Conservation (phyloP, 2,329 filamentous ascomycete genomes). For the Arachnomyces sp. region DNA sequence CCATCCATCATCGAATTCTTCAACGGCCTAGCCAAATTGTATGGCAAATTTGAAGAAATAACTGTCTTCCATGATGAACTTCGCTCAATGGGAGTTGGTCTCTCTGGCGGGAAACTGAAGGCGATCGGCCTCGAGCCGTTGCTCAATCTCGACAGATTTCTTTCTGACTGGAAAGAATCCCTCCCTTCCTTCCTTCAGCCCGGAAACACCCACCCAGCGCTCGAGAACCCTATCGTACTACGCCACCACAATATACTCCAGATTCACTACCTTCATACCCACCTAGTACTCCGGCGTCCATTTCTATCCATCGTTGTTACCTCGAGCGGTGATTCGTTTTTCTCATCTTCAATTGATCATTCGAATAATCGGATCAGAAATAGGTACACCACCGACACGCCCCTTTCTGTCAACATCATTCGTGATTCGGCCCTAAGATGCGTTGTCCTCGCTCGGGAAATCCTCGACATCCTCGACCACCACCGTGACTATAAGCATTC, state of each 20-base stretch:
- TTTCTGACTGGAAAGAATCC: constrained; percentile 18
- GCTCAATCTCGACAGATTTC: constrained; percentile 13
- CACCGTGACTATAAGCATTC: constrained; percentile 1
- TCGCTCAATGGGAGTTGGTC: constrained; percentile 9
- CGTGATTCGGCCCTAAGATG: constrained; percentile 12
- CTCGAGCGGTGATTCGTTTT: not conserved
- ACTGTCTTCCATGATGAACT: constrained; percentile 16
- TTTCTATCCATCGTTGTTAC: constrained; percentile 10
- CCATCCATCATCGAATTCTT: constrained; percentile 21
- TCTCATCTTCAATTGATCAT: too few relatives aligned
- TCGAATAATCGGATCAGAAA: too few relatives aligned
- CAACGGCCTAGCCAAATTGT: constrained; percentile 15
- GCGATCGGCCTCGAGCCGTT: constrained; percentile 13
- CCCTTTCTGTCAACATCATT: constrained; percentile 8
- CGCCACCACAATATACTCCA: constrained; percentile 20
- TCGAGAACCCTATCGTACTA: constrained; percentile 14
- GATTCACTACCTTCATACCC: constrained; percentile 18
- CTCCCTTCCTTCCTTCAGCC: constrained; percentile 16
- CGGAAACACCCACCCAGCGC: not conserved
- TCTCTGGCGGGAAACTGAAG: constrained; percentile 16
- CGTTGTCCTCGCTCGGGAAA: constrained; percentile 10
- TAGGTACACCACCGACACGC: constrained; percentile 4
- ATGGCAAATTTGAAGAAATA: constrained; percentile 17
- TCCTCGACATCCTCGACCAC: constrained; percentile 7
- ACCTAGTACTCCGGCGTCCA: constrained; percentile 15